Evolutionary conservation across 2,329 filamentous ascomycete genomes (phyloP).

Genomic region (Arthrobotrys entomopaga): DNA sequence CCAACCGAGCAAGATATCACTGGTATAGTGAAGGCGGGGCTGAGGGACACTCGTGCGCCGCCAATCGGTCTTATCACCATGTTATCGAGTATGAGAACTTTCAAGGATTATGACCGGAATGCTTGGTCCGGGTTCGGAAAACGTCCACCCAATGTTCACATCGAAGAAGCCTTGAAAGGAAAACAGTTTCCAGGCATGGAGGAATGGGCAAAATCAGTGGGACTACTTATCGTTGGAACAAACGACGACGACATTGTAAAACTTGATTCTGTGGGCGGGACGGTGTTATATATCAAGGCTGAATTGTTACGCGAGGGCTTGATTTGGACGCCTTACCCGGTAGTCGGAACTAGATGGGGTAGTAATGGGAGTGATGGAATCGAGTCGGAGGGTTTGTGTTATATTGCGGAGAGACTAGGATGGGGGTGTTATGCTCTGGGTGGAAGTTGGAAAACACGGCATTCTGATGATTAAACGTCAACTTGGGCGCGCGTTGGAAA

Average conservation of each 20-base stretch:
- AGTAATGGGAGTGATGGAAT: slow-evolving; percentile 61
- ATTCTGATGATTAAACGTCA: slow-evolving; percentile 56
- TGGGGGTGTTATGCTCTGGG: slow-evolving; percentile 60
- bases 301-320: slow-evolving; percentile 61
- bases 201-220: slow-evolving; percentile 38
- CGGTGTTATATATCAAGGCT: slow-evolving; percentile 61
- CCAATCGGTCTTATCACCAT: slow-evolving; percentile 61
- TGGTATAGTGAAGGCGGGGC: slow-evolving; percentile 24
- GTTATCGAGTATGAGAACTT: slow-evolving; percentile 60
- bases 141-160: slow-evolving; percentile 54
- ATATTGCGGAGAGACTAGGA: slow-evolving; percentile 58
- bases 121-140: slow-evolving; percentile 59
- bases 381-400: slow-evolving; percentile 62
- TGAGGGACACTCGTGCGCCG: slow-evolving; percentile 6
- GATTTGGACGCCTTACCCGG: slow-evolving; percentile 60
- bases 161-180: slow-evolving; percentile 55
- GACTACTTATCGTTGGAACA: slow-evolving; percentile 57
- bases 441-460: slow-evolving; percentile 59
- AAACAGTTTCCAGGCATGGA: slow-evolving; percentile 57
- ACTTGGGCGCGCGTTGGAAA: too few species aligned
- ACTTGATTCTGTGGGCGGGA: slow-evolving; percentile 62
- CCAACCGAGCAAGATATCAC: slow-evolving; percentile 55
- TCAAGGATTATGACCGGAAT: slow-evolving; percentile 62
- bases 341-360: slow-evolving; percentile 61
- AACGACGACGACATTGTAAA: slow-evolving; percentile 60